Conservation (phyloP, 139 green algal genomes). For the Mesotaenium endlicherianum region DNA sequence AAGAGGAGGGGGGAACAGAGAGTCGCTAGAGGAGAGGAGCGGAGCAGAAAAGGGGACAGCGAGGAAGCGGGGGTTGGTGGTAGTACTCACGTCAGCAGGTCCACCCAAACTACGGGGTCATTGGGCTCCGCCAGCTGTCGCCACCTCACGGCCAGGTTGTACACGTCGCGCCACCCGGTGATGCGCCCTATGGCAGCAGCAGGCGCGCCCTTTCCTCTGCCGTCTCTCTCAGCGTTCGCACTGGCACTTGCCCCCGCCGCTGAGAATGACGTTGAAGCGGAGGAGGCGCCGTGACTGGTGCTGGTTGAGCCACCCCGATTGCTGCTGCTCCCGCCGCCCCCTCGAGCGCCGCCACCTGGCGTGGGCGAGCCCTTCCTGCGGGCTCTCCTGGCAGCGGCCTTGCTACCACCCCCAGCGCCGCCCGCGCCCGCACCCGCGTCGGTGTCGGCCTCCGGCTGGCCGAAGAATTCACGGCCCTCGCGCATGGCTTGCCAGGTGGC, state of each 20-base stretch:
- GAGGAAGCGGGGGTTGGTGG: too few relatives aligned
- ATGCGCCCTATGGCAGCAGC: background rate
- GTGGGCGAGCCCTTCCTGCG: background rate
- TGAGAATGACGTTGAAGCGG: too few relatives aligned
- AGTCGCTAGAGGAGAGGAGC: too few relatives aligned
- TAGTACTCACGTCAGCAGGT: conserved; percentile 72
- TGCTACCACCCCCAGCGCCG: background rate
- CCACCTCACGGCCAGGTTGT: conserved; percentile 90
- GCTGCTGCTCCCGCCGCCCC: background rate
- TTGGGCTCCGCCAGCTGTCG: conserved; percentile 89
- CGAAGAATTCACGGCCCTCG: background rate
- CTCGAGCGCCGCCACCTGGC: background rate
- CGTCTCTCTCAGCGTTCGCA: background rate
- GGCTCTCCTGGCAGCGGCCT: background rate
- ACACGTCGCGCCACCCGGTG: conserved; percentile 78
- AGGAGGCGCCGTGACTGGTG: too few relatives aligned
- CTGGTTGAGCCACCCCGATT: background rate
- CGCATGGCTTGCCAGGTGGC: conserved; percentile 3
- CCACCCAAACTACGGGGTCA: conserved; percentile 93
- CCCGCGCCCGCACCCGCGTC: background rate
- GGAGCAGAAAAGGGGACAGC: too few relatives aligned
- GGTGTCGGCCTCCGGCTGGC: background rate
- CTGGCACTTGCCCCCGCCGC: background rate
- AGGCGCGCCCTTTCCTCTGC: background rate
- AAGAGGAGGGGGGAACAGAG: too few relatives aligned